phyloP scores from a whole-genome alignment of 306 rosid genomes.

The Carpinus viminea region DNA sequence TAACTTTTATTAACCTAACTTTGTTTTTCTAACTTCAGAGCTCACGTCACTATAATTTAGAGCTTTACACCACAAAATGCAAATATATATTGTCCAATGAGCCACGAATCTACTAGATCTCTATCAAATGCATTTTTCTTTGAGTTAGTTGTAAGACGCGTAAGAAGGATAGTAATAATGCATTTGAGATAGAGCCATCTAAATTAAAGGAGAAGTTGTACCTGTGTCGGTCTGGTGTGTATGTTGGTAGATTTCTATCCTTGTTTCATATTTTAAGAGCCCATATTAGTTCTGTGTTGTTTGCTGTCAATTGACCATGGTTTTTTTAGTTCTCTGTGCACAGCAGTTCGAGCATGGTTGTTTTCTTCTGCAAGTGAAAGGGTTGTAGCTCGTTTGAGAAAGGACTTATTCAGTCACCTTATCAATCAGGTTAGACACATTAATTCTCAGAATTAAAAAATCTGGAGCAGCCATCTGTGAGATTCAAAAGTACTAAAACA shows the following conservation, averaged over 20 bases:
- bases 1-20: not conserved
- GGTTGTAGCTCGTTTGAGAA: conserved; percentile 53
- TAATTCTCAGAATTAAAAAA: not conserved
- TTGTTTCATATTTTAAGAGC: not conserved
- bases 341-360: conserved; percentile 51
- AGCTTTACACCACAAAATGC: not conserved
- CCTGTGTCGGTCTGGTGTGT: not conserved
- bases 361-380: conserved; percentile 53
- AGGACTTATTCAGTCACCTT: conserved; percentile 45
- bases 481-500: not conserved
- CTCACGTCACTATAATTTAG: not conserved
- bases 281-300: not conserved
- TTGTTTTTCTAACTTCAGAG: not conserved
- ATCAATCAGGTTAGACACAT: conserved; percentile 33
- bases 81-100: not conserved
- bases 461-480: not conserved
- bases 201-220: not conserved
- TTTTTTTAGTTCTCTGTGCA: conserved; percentile 44
- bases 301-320: not conserved
- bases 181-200: not conserved
- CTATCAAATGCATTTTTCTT: not conserved
- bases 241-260: not conserved
- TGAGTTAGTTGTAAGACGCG: not conserved
- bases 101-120: not conserved
- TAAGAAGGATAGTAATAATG: not conserved